Evolutionary conservation across 1,139 yeast genomes (phyloP).

Genomic region (Geotrichum reessii): DNA sequence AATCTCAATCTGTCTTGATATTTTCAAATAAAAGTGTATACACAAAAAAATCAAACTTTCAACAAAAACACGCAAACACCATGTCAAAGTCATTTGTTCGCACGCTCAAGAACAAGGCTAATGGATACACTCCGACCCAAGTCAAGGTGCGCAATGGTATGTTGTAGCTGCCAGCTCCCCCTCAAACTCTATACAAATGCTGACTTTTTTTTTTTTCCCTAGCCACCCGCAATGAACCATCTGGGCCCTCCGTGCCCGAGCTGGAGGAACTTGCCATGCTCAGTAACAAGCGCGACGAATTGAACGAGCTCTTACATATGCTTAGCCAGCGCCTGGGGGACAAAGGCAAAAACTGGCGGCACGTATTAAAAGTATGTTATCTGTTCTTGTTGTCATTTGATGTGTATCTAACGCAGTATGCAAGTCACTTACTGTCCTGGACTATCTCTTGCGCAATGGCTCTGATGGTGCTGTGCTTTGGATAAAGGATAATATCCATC

Average conservation of each 20-base stretch:
- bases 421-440: slow-evolving; percentile 70
- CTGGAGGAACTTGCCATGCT: slow-evolving; percentile 79
- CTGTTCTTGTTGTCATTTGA: not conserved
- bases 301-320: slow-evolving; percentile 93
- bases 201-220: not conserved
- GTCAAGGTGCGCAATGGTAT: slow-evolving; percentile 69
- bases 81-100: slow-evolving; percentile 81
- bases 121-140: slow-evolving; percentile 85
- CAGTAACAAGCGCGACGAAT: slow-evolving; percentile 71
- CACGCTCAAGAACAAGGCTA: slow-evolving; percentile 86
- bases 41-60: not conserved
- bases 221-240: slow-evolving; percentile 86
- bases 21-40: not conserved
- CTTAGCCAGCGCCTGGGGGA: slow-evolving; percentile 88
- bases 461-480: slow-evolving; percentile 88
- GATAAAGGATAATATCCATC: slow-evolving; percentile 87
- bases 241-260: slow-evolving; percentile 75
- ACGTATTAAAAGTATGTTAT: slow-evolving; percentile 63
- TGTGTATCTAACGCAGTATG: slow-evolving; percentile 12
- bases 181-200: not conserved
- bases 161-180: slow-evolving; percentile 13
- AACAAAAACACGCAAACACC: not conserved
- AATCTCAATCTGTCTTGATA: not conserved
- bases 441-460: slow-evolving; percentile 81
- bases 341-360: slow-evolving; percentile 97